Evolutionary conservation across 2,329 filamentous ascomycete species (phyloP), one percentile per base, ranked within the genome.

Genomic region (Sordariomycetes sp.): DNA sequence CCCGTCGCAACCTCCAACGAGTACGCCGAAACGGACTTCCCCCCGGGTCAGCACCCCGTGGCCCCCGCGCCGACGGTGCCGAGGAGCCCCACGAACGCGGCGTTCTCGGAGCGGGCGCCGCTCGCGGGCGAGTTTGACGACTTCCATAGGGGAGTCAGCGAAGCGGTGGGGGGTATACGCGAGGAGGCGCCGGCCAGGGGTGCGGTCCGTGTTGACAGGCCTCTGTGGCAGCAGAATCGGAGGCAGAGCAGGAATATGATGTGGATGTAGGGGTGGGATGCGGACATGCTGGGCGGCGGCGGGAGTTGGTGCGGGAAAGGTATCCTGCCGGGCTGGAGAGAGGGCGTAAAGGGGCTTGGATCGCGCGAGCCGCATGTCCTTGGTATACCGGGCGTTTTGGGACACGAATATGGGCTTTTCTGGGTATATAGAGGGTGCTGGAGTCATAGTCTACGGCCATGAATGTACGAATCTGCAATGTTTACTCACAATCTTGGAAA

Each of bases 101-200:
- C 20, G 6, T 63, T 64, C 1, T 63, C 63, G 10, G 72, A 76
- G 28, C 66, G 69, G 57, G 65, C 70, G 8, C 73, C 74, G 15
- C 64, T 76, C 53, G 71, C 71, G 0, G 67, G 72, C 7, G 73
- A 74, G 58, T 67, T 73, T 34, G 74, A 77, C 24, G 76, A 78
- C 25, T 77, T 76, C 58, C 68, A 70, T 7, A 69, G 72, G 6
- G 70, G 72, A 56, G 74, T 72, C 59, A 68, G 70, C 58, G 68
- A 73, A 1, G 72, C 69, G 2, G 66, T 79, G 35, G 60, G 72
- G 68, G 61, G 63, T 52, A 62, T 68, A 51, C 59, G 67, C 57
- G 67, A 73, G 64, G 63, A 71, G 54, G 57, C 52, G 12, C 55
- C 57, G 34, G 45, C 32, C 6, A 10, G 10, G 1, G n/a, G 32